Conservation (phyloP, 306 rosid species). For the Neltuma alba region DNA sequence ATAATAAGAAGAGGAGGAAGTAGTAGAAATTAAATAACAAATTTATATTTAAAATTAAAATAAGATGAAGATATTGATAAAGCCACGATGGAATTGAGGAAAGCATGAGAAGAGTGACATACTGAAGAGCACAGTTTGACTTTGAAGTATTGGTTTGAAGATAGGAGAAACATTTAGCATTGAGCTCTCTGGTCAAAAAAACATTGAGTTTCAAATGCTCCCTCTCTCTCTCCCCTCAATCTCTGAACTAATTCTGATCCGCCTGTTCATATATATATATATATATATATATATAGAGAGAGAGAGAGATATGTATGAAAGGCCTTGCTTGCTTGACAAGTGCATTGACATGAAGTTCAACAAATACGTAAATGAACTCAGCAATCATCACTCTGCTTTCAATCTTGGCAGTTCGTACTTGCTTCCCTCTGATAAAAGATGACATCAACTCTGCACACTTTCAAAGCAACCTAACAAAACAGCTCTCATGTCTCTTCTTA, state of each 20-base stretch:
- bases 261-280: background rate
- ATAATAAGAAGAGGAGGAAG: no score
- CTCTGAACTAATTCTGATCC: constrained; percentile 26
- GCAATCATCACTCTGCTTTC: background rate
- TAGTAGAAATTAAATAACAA: no score
- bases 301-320: background rate
- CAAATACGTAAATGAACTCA: background rate
- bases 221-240: constrained; percentile 23
- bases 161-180: constrained; percentile 35
- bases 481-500: background rate
- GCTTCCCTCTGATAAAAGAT: background rate
- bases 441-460: background rate
- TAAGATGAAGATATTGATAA: no score
- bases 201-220: background rate
- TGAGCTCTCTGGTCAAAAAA: no score
- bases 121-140: constrained; percentile 31
- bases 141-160: constrained; percentile 10
- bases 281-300: background rate
- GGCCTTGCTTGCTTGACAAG: background rate
- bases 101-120: constrained; percentile 38
- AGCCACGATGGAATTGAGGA: no score
- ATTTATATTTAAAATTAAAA: no score
- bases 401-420: background rate
- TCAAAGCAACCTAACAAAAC: background rate
- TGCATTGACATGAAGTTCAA: constrained; percentile 21